Evolutionary conservation across 805 yeast species (phyloP), one percentile per base, ranked within the genome.

Genomic region (Candida berthetii): DNA sequence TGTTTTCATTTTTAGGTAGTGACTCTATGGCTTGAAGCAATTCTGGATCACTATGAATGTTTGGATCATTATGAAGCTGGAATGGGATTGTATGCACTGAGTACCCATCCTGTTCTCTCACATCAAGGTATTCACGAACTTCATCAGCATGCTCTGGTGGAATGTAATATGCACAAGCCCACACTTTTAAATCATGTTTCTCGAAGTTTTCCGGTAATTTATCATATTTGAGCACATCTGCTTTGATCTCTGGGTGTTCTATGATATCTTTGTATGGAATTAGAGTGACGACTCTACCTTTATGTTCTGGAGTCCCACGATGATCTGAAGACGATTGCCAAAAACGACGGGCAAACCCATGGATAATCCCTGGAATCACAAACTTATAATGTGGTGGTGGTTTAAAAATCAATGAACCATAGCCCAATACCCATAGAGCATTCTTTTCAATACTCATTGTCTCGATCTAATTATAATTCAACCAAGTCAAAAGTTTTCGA

Each of bases 251-350:
- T 0, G 49, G 43, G 45, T 76, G 66, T 3, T 51, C 40, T 20
- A 73, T 56, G 15, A 84, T 68, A 43, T 78, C 79, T 7, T 72
- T 71, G 36, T 74, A 65, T 9, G 89, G 75, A 1, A 90, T 68
- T 36, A 90, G 65, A 0, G 97, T 90, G 9, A 77, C 96, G 1
- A 90, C 97, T 28, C 97, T 63, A 1, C 98, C 98, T 1, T 95
- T 96, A n/a, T 64, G 57, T 42, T 77, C 85, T 0, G 87, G 88
- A 0, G 95, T 84, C 1, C 97, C 97, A 40, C 97, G 65, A 60
- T 91, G 96, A 58, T 90, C 97, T 19, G 82, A 78, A 10, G 93
- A 82, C 29, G 86, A 75, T 60, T 90, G 97, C 96, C 96, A 90
- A 57, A 90, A 90, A 36, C 96, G 65, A 17, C 98, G 71, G 1